Conservation (phyloP, 2,329 filamentous ascomycete species). For the Biscogniauxia mediterranea region DNA sequence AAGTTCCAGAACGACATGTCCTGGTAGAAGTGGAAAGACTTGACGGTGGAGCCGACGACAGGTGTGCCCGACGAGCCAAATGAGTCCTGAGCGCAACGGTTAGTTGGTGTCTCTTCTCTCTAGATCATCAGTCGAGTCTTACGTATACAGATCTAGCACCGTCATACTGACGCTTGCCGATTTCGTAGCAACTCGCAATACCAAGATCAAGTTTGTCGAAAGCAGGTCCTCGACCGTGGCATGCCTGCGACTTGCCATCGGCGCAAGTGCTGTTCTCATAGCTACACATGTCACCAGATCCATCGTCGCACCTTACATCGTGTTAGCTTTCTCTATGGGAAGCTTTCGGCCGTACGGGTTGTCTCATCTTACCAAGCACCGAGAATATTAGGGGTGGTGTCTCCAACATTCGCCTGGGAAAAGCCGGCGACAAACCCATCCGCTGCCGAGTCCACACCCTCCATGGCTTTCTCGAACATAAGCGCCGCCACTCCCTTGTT, state of each 20-base stretch:
- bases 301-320: slow-evolving; percentile 65
- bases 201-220: slow-evolving; percentile 68
- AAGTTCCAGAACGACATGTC: slow-evolving; percentile 76
- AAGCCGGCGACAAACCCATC: slow-evolving; percentile 82
- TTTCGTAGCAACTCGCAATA: slow-evolving; percentile 73
- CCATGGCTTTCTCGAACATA: slow-evolving; percentile 72
- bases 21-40: slow-evolving; percentile 77
- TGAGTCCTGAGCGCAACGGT: slow-evolving; percentile 45
- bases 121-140: slow-evolving; percentile 14
- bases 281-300: slow-evolving; percentile 65
- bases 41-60: slow-evolving; percentile 64
- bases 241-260: slow-evolving; percentile 57
- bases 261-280: slow-evolving; percentile 77
- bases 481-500: slow-evolving; percentile 91
- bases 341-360: background rate
- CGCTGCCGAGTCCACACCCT: slow-evolving; percentile 50
- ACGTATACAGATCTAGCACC: slow-evolving; percentile 53
- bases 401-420: slow-evolving; percentile 86
- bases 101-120: background rate
- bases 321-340: slow-evolving; percentile 4
- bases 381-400: slow-evolving; percentile 80
- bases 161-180: slow-evolving; percentile 64
- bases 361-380: slow-evolving; percentile 60
- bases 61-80: slow-evolving; percentile 46
- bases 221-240: slow-evolving; percentile 65